Base-by-base conservation (phyloP, 257 asterid genomes). In the Lavandula angustifolia region DNA sequence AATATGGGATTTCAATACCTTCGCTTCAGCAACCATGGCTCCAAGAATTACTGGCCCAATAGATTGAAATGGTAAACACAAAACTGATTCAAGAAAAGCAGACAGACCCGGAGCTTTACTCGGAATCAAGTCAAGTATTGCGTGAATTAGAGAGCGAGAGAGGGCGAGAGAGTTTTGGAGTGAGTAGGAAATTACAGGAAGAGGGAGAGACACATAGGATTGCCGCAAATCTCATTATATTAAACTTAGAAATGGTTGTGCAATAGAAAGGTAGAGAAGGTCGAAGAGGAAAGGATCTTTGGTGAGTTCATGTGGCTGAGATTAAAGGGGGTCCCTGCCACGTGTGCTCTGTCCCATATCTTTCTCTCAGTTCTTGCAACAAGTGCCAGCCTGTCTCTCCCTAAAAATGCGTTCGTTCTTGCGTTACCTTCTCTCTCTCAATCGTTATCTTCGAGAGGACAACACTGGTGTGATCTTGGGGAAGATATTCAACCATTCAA, bases 1-100 rank as follows among this genome's bases (percentile, higher is more conserved):
- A 55, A 16, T 4, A 29, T 38, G 17, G 16, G 46, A 4, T 51
- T 43, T 27, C 6, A 59, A 74, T 0, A 88, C 94, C 87, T 75
- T 73, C 63, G 79, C 76, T 62, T 83, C 82, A 67, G 79, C 84
- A 70, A 66, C 89, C 94, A 88, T 88, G 44, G 74, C 74, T 70
- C 63, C 80, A 73, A 58, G 38, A 69, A 51, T 55, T 14, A 34
- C 61, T 10, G 51, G 16, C 22, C 33, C 70, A 16, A 44, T 41
- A 29, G 46, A 9, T 42, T 9, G 6, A 18, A 68, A 55, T 16
- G 67, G 54, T 14, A 64, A 72, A 32, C 46, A 49, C 13, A 13
- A 42, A 75, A 67, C 37, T 47, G 60, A 75, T 9, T 46, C 67
- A 52, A 59, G 22, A 64, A 54, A 41, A 37, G 63, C 11, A 43